Percentiles rank a stretch among this genome's conserved stretches.
Conservation (phyloP, 2,329 filamentous ascomycete species). For the Bipolaris bicolor region DNA sequence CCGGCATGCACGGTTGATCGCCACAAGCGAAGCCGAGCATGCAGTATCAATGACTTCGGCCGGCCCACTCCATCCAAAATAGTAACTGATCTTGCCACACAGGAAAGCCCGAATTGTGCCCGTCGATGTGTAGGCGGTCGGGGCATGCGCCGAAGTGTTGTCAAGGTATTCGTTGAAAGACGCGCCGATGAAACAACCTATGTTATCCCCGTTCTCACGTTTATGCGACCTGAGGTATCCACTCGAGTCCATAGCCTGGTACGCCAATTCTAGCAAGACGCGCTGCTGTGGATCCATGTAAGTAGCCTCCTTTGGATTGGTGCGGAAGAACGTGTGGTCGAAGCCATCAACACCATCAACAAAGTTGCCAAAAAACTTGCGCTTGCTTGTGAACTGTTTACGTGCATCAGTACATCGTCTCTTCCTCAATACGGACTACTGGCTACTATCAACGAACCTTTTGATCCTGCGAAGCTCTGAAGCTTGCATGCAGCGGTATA, state of each 20-base stretch:
- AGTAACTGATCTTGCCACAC: conserved; percentile 27
- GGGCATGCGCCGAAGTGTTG: conserved; percentile 15
- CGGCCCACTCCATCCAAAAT: conserved; percentile 34
- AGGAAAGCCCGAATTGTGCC: conserved; percentile 29
- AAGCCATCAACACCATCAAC: conserved; percentile 20
- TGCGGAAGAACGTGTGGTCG: conserved; percentile 41
- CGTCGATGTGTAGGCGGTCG: conserved; percentile 19
- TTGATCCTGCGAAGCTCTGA: conserved; percentile 11
- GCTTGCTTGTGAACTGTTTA: not conserved
- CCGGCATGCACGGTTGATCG: conserved; percentile 36
- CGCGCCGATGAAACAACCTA: conserved; percentile 42
- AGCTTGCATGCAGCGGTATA: conserved; percentile 13
- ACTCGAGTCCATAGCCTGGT: conserved; percentile 48
- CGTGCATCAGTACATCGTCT: not conserved
- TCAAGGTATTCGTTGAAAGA: conserved; percentile 37
- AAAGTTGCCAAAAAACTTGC: conserved; percentile 3
- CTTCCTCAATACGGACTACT: not conserved
- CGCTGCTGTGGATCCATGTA: conserved; percentile 36
- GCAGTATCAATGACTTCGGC: conserved; percentile 42
- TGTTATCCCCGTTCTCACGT: conserved; percentile 8
- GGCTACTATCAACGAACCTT: not conserved
- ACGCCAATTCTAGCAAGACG: conserved; percentile 27
- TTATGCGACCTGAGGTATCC: conserved; percentile 19
- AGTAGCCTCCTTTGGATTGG: conserved; percentile 22
- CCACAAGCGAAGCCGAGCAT: conserved; percentile 40